Base-by-base conservation (phyloP, 2,329 filamentous ascomycete species). In the Fusarium transvaalense region DNA sequence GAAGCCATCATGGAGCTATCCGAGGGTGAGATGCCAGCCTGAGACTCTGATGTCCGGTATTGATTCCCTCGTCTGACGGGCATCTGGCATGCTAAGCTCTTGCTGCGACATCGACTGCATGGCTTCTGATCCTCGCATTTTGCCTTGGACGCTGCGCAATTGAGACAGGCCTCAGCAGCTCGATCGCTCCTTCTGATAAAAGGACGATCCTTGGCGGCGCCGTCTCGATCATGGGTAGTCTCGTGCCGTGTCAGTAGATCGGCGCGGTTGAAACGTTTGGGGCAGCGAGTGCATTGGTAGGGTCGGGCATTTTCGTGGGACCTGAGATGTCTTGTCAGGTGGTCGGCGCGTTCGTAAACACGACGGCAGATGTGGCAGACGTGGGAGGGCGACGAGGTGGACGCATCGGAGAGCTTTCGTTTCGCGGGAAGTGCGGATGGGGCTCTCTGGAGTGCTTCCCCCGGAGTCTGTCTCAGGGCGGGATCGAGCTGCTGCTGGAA, bases 71-170 rank as follows among this genome's bases (percentile, higher is more conserved):
- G 71, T 43, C 71, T 65, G n/a, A 61, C 56, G 31, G 71, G 71
- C 71, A 74, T 74, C 53, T 74, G 71, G 25, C 72, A 74, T 27
- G 62, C 51, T 35, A 74, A 57, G 27, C 69, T 73, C 61, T 74
- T 74, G 46, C 47, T 74, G 13, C 72, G 71, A 32, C 72, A 74
- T n/a, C 72, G 72, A 42, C 66, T 71, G 34, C 72, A 74, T 5
- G 72, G 72, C 39, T 74, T 74, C 51, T 74, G 72, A 27, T 74
- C 72, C 29, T 74, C 72, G 34, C 72, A 74, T 39, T 74, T 74
- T 15, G 72, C 72, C 37, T 74, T 74, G 39, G 72, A 74, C 15
- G 72, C 72, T 35, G 72, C 72, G 31, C 72, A 74, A 47, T 74
- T 74, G 29, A 74, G 53, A 43, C 72, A 74, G n/a, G 72, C 72